A percentile compares a stretch with the other conserved stretches of the same genome.
These are phyloP conservation scores for Herpetomonas samuelpessoai DNA, from an alignment of 208 protist genomes.

Conservation along the genomic window DNA sequence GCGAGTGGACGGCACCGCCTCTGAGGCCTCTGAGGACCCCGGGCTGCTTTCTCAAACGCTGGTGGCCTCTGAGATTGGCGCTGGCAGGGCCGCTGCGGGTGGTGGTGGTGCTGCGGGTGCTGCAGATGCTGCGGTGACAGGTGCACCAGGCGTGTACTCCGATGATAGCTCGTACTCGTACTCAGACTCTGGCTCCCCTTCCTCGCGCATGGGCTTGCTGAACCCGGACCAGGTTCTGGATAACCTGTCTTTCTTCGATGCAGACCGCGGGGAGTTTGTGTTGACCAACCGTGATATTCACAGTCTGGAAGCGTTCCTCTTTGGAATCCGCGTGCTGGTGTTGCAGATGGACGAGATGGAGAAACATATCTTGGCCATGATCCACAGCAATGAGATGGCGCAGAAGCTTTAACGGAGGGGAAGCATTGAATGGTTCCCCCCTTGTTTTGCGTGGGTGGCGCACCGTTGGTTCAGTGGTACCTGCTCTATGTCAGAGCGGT, in stretches of 20 bases:
- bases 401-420: conserved; percentile 50
- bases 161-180: neutral
- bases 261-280: conserved; percentile 49
- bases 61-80: neutral
- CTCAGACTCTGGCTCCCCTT: neutral
- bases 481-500: too few relatives aligned
- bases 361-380: conserved; percentile 67
- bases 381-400: conserved; percentile 64
- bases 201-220: neutral
- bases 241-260: conserved; percentile 30
- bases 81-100: too few relatives aligned
- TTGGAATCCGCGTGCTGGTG: conserved; percentile 71
- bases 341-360: conserved; percentile 65
- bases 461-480: conserved; percentile 7
- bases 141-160: neutral
- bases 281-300: conserved; percentile 83
- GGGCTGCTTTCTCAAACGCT: neutral
- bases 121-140: too few relatives aligned
- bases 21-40: neutral
- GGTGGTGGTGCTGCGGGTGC: too few relatives aligned
- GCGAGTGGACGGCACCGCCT: neutral
- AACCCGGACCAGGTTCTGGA: conserved; percentile 10
- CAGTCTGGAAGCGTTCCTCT: conserved; percentile 83
- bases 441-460: conserved; percentile 5
- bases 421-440: neutral